Base-by-base conservation (phyloP, 164 flowering plant genomes). In the Sextonia rubra region DNA sequence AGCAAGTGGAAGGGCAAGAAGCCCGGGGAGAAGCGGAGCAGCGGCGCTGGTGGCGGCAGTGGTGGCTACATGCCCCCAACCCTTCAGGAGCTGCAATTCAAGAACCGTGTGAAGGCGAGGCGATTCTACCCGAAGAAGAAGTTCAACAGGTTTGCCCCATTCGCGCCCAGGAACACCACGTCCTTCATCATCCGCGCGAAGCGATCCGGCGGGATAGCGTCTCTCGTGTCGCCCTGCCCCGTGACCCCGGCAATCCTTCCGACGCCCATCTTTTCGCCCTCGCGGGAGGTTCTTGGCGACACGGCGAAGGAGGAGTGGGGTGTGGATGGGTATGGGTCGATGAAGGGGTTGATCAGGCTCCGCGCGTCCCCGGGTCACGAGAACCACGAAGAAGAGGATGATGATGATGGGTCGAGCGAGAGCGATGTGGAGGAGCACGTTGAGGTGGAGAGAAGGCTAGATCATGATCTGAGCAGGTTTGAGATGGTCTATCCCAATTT, bases 261-360 rank as follows among this genome's bases (percentile, higher is more conserved):
- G 0, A 90, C 98, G 0, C 98, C 98, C 0, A 85, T 85, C 12
- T 87, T 92, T 52, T 89, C 97, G 0, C 98, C 96, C 0, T 90
- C 98, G 0, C 87, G 87, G 77, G 98, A 94, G 81, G 88, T 86
- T n/a, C 73, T 94, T 77, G 96, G 84, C 26, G 97, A 94, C 70
- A 92, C 85, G 91, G 98, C 94, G 0, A 94, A 92, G 80, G 97
- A 94, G 62, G 97, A 94, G 77, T 94, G 96, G 97, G 97, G 98
- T 0, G 94, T 92, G 4, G 97, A 90, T 81, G 97, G 98, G 15
- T 94, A 94, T 80, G 98, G 97, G 20, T 87, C 97, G 17, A 94
- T 94, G 98, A 92, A 94, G 55, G 98, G 98, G 14, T 78, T 94
- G 84, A 94, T 94, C 72, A 77, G 97, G 80, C 84, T 90, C 29